Percentiles rank a stretch among this genome's conserved stretches.
Evolutionary conservation across 2,329 filamentous ascomycete genomes (phyloP).

Genomic region (Calycina herbarum): DNA sequence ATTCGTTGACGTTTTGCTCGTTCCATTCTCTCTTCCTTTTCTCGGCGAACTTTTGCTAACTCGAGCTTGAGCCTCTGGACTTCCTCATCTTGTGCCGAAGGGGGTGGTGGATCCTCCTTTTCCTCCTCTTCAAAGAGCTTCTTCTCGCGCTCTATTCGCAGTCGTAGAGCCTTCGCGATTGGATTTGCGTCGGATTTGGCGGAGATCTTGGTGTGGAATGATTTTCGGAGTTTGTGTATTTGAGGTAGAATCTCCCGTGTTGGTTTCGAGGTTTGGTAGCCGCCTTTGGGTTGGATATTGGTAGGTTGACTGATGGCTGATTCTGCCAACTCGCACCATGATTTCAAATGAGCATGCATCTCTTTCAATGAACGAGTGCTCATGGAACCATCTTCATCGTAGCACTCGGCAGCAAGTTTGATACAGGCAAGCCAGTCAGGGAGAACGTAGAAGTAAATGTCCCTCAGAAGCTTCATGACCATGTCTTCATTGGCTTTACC

Average conservation of each 20-base stretch:
- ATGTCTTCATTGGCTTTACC: background rate
- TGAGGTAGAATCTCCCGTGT: background rate
- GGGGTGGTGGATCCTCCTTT: background rate
- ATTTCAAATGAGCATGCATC: background rate
- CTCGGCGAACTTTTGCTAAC: background rate
- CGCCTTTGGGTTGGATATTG: slow-evolving; percentile 6
- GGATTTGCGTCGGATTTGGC: background rate
- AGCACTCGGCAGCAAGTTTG: slow-evolving; percentile 9
- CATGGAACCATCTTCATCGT: slow-evolving; percentile 8
- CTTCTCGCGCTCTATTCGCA: background rate
- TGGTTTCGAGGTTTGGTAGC: slow-evolving; percentile 10
- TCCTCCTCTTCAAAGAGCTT: background rate
- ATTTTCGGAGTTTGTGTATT: background rate
- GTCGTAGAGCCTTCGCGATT: background rate
- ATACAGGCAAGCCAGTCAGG: slow-evolving; percentile 15
- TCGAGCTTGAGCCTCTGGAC: background rate
- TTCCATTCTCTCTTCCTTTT: background rate
- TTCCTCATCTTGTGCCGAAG: background rate
- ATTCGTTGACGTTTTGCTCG: background rate
- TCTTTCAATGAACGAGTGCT: background rate
- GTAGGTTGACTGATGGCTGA: slow-evolving; percentile 7
- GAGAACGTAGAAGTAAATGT: slow-evolving; percentile 18
- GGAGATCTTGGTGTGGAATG: background rate
- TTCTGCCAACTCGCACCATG: slow-evolving; percentile 7
- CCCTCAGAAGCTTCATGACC: slow-evolving; percentile 11